Evolutionary conservation across 768 basidiomycete genomes (phyloP).

Genomic region (Kwoniella botswanensis): DNA sequence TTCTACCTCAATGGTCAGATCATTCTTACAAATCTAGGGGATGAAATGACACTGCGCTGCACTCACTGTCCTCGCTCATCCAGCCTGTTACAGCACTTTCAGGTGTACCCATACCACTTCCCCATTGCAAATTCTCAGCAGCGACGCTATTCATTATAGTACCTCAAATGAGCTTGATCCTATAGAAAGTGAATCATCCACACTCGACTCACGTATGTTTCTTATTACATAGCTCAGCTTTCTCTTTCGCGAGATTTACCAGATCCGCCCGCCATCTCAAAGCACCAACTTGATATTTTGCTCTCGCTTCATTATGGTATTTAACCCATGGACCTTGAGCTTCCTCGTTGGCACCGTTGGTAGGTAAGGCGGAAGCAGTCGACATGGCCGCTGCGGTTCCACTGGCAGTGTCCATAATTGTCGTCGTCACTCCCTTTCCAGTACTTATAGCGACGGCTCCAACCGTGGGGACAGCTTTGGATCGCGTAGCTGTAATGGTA

Average conservation of each 20-base stretch:
- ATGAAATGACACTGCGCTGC: background rate
- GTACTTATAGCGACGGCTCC: slow-evolving; percentile 16
- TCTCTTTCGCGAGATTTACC: slow-evolving; percentile 10
- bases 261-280: slow-evolving; percentile 15
- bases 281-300: slow-evolving; percentile 9
- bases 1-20: background rate
- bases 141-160: slow-evolving; percentile 8
- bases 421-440: slow-evolving; percentile 5
- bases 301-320: slow-evolving; percentile 17
- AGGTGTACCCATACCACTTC: slow-evolving; percentile 17
- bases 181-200: background rate
- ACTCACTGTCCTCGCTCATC: slow-evolving; percentile 20
- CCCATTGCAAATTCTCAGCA: slow-evolving; percentile 28
- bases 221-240: slow-evolving; percentile 23
- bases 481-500: background rate
- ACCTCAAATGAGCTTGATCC: background rate
- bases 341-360: background rate
- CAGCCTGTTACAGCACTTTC: slow-evolving; percentile 22
- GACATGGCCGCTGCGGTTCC: background rate
- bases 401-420: background rate
- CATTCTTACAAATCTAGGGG: background rate
- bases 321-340: slow-evolving; percentile 16
- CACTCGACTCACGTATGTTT: slow-evolving; percentile 20
- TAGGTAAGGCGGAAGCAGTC: background rate
- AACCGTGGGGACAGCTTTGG: background rate